phyloP scores from a whole-genome alignment of 1,284 basidiomycete genomes.

The Phellopilus nigrolimitatus region DNA sequence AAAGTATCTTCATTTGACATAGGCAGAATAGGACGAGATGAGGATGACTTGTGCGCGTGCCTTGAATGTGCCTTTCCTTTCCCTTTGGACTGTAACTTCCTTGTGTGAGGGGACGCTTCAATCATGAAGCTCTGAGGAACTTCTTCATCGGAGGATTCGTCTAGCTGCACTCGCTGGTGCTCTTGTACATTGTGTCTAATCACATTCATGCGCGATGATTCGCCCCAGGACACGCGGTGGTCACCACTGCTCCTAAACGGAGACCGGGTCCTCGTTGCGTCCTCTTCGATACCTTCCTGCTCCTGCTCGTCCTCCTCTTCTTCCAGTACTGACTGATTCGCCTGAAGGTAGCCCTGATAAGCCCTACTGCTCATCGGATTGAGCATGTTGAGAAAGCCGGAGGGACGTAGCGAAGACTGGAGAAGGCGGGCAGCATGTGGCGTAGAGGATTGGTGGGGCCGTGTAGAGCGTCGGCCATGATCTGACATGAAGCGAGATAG shows the following conservation, averaged over 20 bases:
- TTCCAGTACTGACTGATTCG: constrained; percentile 60
- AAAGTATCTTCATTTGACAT: constrained; percentile 27
- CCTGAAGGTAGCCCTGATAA: constrained; percentile 65
- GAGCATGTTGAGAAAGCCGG: constrained; percentile 66
- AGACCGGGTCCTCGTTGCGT: constrained; percentile 37
- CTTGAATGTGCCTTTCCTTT: constrained; percentile 27
- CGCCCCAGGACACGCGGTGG: constrained; percentile 53
- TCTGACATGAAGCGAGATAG: constrained; percentile 11
- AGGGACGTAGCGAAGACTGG: constrained; percentile 19
- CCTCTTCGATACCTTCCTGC: constrained; percentile 32
- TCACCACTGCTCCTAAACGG: constrained; percentile 47
- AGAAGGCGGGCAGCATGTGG: constrained; percentile 17
- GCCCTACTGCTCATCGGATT: constrained; percentile 67
- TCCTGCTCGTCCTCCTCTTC: constrained; percentile 57
- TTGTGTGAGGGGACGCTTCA: constrained; percentile 46
- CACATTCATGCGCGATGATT: constrained; percentile 48
- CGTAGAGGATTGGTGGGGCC: constrained; percentile 14
- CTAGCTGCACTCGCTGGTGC: constrained; percentile 53
- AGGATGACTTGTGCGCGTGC: constrained; percentile 1
- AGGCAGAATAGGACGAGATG: constrained; percentile 31
- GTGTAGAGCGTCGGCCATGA: constrained; percentile 14
- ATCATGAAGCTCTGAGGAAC: constrained; percentile 81
- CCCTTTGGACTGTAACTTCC: constrained; percentile 32
- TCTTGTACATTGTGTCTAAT: constrained; percentile 63
- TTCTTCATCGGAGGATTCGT: constrained; percentile 72